Percentiles rank a stretch among this genome's conserved stretches.
phyloP scores from a whole-genome alignment of 2,329 filamentous ascomycete genomes.

The Teratosphaeria viscida region DNA sequence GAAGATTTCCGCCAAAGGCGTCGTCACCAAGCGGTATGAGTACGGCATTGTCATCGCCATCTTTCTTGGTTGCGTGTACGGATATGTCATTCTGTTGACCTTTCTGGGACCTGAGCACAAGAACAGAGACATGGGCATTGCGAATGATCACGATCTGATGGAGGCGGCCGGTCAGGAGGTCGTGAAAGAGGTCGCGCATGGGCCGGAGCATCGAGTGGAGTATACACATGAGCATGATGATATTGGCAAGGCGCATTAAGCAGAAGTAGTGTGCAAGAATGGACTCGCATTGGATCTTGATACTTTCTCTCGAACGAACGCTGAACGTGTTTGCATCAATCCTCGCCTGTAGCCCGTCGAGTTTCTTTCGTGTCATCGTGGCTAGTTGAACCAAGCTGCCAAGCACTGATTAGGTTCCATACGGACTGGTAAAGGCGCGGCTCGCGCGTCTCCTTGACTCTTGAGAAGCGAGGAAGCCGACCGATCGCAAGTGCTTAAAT shows the following conservation, averaged over 20 bases:
- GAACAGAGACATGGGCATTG: conserved; percentile 17
- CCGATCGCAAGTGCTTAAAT: not conserved
- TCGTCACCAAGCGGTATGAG: conserved; percentile 29
- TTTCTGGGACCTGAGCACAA: conserved; percentile 49
- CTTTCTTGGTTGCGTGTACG: conserved; percentile 83
- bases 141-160: conserved; percentile 19
- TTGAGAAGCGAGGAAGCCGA: not conserved
- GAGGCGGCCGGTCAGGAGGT: conserved; percentile 17
- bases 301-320: not conserved
- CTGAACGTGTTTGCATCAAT: too few species aligned
- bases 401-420: not conserved
- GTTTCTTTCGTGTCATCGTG: not conserved
- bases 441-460: not conserved
- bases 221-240: not conserved
- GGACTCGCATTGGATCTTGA: not conserved
- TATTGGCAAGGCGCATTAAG: not conserved
- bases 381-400: not conserved
- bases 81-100: conserved; percentile 51
- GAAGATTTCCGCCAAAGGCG: conserved; percentile 28
- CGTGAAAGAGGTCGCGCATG: conserved; percentile 28
- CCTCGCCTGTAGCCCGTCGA: too few species aligned
- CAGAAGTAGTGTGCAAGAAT: not conserved
- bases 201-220: not conserved
- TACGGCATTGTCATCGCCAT: conserved; percentile 54
- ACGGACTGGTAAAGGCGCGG: not conserved